These are phyloP conservation scores for Pinus albicaulis DNA, from an alignment of 75 land plant genomes.

Conservation along the genomic window DNA sequence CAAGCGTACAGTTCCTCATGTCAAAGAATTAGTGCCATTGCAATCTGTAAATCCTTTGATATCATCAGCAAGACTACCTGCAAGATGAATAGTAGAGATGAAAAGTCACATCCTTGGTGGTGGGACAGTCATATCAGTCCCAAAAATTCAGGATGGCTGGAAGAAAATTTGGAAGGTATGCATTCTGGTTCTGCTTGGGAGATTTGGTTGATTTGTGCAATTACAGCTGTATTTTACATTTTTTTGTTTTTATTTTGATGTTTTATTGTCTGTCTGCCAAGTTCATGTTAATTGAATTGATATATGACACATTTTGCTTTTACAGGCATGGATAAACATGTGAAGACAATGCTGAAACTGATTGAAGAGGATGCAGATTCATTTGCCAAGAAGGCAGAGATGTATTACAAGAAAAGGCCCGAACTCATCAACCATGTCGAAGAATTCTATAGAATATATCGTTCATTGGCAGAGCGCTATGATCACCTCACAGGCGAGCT, in stretches of 20 bases:
- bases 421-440: constrained; percentile 63
- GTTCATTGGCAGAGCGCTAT: constrained; percentile 81
- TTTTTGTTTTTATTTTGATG: background rate
- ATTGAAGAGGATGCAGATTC: constrained; percentile 88
- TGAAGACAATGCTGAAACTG: constrained; percentile 66
- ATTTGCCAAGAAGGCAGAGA: constrained; percentile 80
- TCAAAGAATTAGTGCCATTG: no score
- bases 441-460: constrained; percentile 65
- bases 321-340: constrained; percentile 70
- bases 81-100: background rate
- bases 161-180: constrained; percentile 71
- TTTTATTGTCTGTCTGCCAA: no score
- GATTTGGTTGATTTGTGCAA: no score
- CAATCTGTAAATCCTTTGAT: no score
- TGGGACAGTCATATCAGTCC: constrained; percentile 87
- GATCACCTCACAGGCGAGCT: constrained; percentile 72
- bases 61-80: background rate
- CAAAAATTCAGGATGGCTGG: constrained; percentile 78
- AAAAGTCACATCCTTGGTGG: constrained; percentile 77
- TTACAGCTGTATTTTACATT: no score
- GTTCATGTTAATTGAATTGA: constrained; percentile 13
- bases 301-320: background rate
- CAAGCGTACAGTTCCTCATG: no score
- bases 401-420: constrained; percentile 79
- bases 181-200: background rate